Evolutionary conservation across 352 stramenopile genomes (phyloP).

Genomic region (Phytophthora podocarpi): DNA sequence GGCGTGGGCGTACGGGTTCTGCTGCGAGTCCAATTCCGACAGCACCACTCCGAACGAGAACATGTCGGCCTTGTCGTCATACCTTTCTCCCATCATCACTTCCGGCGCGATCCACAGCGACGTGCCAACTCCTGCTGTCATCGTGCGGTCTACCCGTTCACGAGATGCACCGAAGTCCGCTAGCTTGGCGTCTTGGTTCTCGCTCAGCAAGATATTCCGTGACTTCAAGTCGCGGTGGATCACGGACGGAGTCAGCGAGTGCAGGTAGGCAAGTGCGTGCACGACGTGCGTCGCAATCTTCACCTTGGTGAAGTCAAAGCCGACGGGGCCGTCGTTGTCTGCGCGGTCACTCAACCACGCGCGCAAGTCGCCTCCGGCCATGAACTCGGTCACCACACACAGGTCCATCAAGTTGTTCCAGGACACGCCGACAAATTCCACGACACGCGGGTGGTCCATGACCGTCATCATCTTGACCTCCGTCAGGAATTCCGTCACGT

Average conservation of each 20-base stretch:
- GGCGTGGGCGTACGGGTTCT: conserved; percentile 39
- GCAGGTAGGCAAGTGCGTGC: conserved; percentile 50
- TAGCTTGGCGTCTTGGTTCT: conserved; percentile 46
- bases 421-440: conserved; percentile 58
- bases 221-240: conserved; percentile 64
- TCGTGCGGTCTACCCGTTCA: conserved; percentile 38
- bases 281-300: conserved; percentile 46
- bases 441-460: conserved; percentile 51
- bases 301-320: conserved; percentile 48
- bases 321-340: conserved; percentile 19
- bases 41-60: conserved; percentile 58
- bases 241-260: conserved; percentile 43
- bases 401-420: conserved; percentile 65
- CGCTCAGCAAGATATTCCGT: conserved; percentile 49
- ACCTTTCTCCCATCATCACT: conserved; percentile 51
- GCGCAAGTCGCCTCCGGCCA: conserved; percentile 62
- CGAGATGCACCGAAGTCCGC: conserved; percentile 54
- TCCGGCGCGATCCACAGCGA: conserved; percentile 50
- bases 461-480: conserved; percentile 58
- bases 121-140: conserved; percentile 53
- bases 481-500: conserved; percentile 54
- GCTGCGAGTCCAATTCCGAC: conserved; percentile 49
- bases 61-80: conserved; percentile 54
- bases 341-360: conserved; percentile 42
- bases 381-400: conserved; percentile 66